Conservation (phyloP, 2,329 filamentous ascomycete genomes). For the Polychaeton citri region DNA sequence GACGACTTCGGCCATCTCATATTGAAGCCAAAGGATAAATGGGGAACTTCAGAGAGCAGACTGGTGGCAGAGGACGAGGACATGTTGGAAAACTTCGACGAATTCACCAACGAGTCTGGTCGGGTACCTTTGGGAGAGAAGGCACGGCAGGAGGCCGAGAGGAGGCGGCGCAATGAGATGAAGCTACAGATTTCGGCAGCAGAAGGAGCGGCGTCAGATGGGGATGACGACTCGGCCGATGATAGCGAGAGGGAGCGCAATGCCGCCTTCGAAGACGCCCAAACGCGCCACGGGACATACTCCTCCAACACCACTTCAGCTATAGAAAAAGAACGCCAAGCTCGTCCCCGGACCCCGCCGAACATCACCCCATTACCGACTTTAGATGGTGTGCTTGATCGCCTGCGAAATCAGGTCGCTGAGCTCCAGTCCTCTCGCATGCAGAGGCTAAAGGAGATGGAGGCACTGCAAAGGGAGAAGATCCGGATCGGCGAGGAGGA, state of each 20-base stretch:
- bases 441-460: constrained; percentile 48
- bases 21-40: constrained; percentile 45
- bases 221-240: constrained; percentile 53
- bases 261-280: constrained; percentile 75
- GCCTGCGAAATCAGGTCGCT: constrained; percentile 48
- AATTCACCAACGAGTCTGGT: constrained; percentile 69
- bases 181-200: constrained; percentile 70
- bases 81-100: constrained; percentile 83
- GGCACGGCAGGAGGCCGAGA: constrained; percentile 34
- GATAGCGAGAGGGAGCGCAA: constrained; percentile 50
- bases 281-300: constrained; percentile 79
- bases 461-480: constrained; percentile 55
- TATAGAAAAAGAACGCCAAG: constrained; percentile 25
- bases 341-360: constrained; percentile 47
- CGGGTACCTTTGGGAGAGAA: constrained; percentile 61
- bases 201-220: constrained; percentile 34
- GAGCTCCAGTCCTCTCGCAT: constrained; percentile 48
- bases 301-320: constrained; percentile 30
- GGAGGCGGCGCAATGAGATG: constrained; percentile 55
- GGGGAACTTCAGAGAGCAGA: constrained; percentile 45
- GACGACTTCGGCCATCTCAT: constrained; percentile 32
- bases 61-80: constrained; percentile 81
- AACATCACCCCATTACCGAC: constrained; percentile 68
- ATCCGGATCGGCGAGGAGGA: constrained; percentile 55
- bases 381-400: constrained; percentile 51